A percentile compares a stretch with the other conserved stretches of the same genome.
Evolutionary conservation across 2,329 filamentous ascomycete species (phyloP).

Genomic region (Byssoonygena ceratinophila): DNA sequence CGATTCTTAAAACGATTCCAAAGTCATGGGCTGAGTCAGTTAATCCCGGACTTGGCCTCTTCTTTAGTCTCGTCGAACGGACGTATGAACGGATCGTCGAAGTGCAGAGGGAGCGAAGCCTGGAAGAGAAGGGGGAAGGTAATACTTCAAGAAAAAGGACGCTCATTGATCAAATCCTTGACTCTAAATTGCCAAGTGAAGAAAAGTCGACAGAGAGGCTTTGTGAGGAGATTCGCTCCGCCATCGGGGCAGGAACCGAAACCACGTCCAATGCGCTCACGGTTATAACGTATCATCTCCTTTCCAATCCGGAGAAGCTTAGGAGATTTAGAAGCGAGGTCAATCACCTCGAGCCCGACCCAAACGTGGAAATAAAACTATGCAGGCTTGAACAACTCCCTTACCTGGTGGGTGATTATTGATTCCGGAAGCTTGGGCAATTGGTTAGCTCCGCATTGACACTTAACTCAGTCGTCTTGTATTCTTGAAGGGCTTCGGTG

Average conservation of each 20-base stretch:
- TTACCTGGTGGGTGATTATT: constrained; percentile 12
- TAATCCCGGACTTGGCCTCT: constrained; percentile 15
- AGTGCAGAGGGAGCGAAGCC: background rate
- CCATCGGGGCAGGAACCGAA: constrained; percentile 29
- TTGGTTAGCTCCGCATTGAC: background rate
- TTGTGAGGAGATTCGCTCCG: constrained; percentile 24
- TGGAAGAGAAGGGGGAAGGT: background rate
- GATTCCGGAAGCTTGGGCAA: background rate
- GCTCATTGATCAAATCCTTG: constrained; percentile 25
- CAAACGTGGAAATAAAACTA: background rate
- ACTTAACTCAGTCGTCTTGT: constrained; percentile 15
- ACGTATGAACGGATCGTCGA: constrained; percentile 11
- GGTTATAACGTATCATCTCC: constrained; percentile 13
- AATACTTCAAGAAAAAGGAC: constrained; percentile 17
- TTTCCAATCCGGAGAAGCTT: constrained; percentile 11
- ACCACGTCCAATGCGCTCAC: constrained; percentile 27
- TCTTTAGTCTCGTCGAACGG: constrained; percentile 11
- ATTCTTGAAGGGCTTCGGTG: constrained; percentile 18
- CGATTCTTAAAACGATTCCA: constrained; percentile 10
- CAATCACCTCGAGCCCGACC: background rate
- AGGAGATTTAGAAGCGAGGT: constrained; percentile 11
- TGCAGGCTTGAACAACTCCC: constrained; percentile 14
- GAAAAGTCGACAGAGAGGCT: constrained; percentile 30
- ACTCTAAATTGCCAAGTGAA: constrained; percentile 27
- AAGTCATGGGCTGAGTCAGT: constrained; percentile 7